phyloP scores from a whole-genome alignment of 192 early-diverging fungal species.

The Phlyctochytrium arcticum region DNA sequence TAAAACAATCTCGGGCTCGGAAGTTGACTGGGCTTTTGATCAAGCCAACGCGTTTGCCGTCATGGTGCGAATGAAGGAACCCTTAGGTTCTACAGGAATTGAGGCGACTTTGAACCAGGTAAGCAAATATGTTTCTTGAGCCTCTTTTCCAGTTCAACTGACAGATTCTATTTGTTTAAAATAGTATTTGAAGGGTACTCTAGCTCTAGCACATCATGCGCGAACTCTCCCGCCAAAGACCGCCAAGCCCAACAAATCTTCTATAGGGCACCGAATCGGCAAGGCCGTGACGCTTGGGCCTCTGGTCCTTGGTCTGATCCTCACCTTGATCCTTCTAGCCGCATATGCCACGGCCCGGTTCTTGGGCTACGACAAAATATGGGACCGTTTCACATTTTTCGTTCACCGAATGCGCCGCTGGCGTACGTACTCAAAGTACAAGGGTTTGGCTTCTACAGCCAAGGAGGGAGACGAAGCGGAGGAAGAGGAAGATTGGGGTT shows the following conservation, averaged over 20 bases:
- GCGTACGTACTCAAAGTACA: constrained; percentile 11
- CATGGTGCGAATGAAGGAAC: background rate
- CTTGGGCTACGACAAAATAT: constrained; percentile 26
- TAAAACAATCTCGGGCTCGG: constrained; percentile 17
- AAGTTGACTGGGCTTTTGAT: constrained; percentile 28
- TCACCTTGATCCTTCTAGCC: background rate
- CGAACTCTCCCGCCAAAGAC: background rate
- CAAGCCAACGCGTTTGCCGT: constrained; percentile 17
- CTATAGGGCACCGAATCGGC: constrained; percentile 9
- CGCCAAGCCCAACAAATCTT: constrained; percentile 7
- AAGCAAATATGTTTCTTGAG: background rate
- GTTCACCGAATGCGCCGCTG: constrained; percentile 17
- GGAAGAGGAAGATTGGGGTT: constrained; percentile 18
- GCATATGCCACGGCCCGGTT: constrained; percentile 15
- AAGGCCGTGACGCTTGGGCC: constrained; percentile 8
- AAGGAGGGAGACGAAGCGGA: constrained; percentile 15
- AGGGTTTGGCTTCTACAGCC: background rate
- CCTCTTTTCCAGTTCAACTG: too few relatives aligned
- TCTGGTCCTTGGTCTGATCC: constrained; percentile 14
- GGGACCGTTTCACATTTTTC: constrained; percentile 12
- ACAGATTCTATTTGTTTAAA: background rate
- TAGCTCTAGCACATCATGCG: background rate
- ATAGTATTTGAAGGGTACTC: constrained; percentile 8
- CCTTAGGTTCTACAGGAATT: background rate
- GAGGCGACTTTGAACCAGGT: background rate